Evolutionary conservation across 345 rosid species (phyloP), one percentile per base, ranked within the genome.

Genomic region (Clausena lansium): DNA sequence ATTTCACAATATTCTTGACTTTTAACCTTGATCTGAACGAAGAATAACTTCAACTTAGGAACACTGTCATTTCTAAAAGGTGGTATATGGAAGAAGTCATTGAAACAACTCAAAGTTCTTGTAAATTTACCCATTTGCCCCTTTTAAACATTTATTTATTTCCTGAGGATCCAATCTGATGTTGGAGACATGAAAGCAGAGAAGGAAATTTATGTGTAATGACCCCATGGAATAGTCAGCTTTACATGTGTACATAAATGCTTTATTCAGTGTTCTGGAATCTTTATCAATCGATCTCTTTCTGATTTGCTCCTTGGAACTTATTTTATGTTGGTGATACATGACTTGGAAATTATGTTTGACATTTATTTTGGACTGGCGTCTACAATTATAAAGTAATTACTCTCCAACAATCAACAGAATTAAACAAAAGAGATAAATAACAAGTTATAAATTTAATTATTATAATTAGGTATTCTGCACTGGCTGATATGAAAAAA

Each of bases 161-260:
- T 73, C 19, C 27, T 58, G 57, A 59, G 86, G 79, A 76, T 81
- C 83, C 89, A 86, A 79, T 78, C 78, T 52, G 33, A 25, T 13
- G 81, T 81, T 83, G 87, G 83, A 79, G 78, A 76, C 83, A 66
- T 35, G 70, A 77, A 73, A 79, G 66, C 47, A 63, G 71, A 55
- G 25, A 38, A 60, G 32, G 58, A 39, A 27, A 27, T 61, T 38
- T 28, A 24, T 39, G 68, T 41, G 67, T 8, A 20, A 77, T 52
- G 57, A 76, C 67, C 66, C 67, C 28, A 55, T 7, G 41, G 35
- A 74, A 70, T 59, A 10, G 13, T 74, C 25, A 33, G 67, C 52
- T 38, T 57, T 61, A 78, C 70, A 69, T 38, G 36, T 67, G 79
- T 67, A 70, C 61, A 76, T 76, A 71, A 5, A 65, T 35, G 67